A percentile compares a stretch with the other conserved stretches of the same genome.
phyloP scores from a whole-genome alignment of 495 filamentous ascomycete species.

The Talaromyces wortmannii region DNA sequence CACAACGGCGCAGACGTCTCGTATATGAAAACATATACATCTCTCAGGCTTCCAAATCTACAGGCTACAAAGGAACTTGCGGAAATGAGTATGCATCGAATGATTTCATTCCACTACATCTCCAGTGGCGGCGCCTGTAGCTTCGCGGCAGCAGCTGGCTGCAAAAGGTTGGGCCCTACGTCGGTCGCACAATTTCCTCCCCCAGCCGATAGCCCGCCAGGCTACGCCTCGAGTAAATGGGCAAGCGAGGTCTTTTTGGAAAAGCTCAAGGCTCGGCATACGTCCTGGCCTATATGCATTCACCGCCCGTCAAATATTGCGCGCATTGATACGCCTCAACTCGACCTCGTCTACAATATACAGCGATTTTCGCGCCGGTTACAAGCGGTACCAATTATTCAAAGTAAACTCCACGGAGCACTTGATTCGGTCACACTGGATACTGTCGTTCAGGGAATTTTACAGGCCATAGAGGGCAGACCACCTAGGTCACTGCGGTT shows the following conservation, averaged over 20 bases:
- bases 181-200: conserved; percentile 1
- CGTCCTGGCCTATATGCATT: conserved; percentile 26
- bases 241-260: conserved; percentile 45
- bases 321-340: conserved; percentile 2
- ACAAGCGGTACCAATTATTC: conserved; percentile 5
- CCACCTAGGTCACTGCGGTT: background rate
- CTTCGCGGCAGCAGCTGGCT: conserved; percentile 4
- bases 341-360: conserved; percentile 14
- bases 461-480: background rate
- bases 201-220: conserved; percentile 19
- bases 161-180: background rate
- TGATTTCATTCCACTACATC: conserved; percentile 43
- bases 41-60: conserved; percentile 33
- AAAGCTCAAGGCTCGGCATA: conserved; percentile 9
- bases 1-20: conserved; percentile 48
- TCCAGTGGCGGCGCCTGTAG: conserved; percentile 29
- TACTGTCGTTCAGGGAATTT: background rate
- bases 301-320: conserved; percentile 31
- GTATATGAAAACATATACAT: conserved; percentile 37
- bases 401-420: background rate
- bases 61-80: conserved; percentile 35
- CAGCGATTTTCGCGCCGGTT: conserved; percentile 9
- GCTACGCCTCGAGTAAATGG: conserved; percentile 47
- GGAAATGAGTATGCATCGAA: conserved; percentile 17
- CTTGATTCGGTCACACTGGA: background rate